Base-by-base conservation (phyloP, 208 protist species). In the Leishmania mexicana region DNA sequence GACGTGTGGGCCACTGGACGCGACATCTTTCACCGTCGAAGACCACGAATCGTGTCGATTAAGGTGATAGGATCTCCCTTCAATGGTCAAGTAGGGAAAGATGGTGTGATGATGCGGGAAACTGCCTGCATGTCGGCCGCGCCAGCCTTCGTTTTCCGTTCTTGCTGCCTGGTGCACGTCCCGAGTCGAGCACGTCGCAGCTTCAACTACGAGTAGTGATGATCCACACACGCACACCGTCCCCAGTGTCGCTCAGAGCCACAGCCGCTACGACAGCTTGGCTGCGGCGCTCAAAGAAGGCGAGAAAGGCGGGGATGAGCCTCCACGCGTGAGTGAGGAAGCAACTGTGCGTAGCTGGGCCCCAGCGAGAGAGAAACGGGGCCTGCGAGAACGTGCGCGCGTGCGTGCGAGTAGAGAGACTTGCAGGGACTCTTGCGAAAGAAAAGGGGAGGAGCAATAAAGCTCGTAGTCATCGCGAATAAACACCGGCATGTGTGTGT, bases 1-100 rank as follows among this genome's bases (percentile, higher is more conserved):
- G 83, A 81, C 21, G 78, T 89, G 45, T 85, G 68, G 1, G 83
- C 74, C 47, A 49, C 79, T 2, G 24, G 49, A 40, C 67, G 53
- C 0, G 83, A 75, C 83, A 86, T 86, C 62, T 49, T 62, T 76
- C 60, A 17, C 28, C 13, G 49, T 76, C 31, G 45, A 35, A 73
- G 28, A 73, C 68, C 13, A n/a, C 38, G 45, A 15, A 49, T 73
- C 19, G 42, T 51, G 24, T 51, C 42, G 68, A 49, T 19, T 7
- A 49, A 10, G 42, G 24, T 53, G 68, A 17, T 6, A 13, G 19
- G 42, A 73, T 31, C 24, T 0, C 21, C 21, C 68, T 51, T 42
- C 28, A 38, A 31, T 49, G 21, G 68, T 2, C 53, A 47, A 73
- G 42, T 47, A 10, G 42, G 47, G 65, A 47, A 64, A 64, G 11